Conservation (phyloP, 306 rosid genomes). For the Aeschynomene evenia region DNA sequence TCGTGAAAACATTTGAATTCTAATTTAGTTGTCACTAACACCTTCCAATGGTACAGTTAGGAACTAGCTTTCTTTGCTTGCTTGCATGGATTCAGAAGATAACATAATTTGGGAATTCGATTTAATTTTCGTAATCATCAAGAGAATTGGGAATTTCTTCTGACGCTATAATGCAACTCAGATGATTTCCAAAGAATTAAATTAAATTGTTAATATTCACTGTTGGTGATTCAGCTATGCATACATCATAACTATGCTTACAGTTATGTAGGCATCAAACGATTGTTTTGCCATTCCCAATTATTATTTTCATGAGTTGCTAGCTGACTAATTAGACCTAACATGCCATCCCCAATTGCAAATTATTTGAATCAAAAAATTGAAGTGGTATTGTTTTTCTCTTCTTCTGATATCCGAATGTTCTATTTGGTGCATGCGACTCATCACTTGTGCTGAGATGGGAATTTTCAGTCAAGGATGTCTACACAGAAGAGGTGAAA, state of each 20-base stretch:
- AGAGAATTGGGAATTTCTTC: not conserved
- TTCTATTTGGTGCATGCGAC: slow-evolving; percentile 41
- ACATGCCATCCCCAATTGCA: slow-evolving; percentile 1
- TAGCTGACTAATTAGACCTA: not conserved
- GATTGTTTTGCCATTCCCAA: not conserved
- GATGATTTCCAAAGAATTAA: not conserved
- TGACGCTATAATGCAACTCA: not conserved
- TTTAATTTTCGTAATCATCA: not conserved
- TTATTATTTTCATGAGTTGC: slow-evolving; percentile 17
- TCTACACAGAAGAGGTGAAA: slow-evolving; percentile 76
- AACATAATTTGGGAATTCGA: not conserved
- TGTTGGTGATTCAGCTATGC: not conserved
- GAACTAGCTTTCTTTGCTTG: not conserved
- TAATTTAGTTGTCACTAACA: not conserved
- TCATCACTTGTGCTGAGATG: slow-evolving; percentile 36
- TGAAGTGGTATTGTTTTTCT: slow-evolving; percentile 6
- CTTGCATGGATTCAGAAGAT: slow-evolving; percentile 21
- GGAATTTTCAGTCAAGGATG: slow-evolving; percentile 68
- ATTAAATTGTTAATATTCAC: not conserved
- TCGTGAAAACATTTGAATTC: not conserved
- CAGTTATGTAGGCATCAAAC: not conserved
- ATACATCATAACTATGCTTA: not conserved
- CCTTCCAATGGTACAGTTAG: not conserved
- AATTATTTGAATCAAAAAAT: not conserved
- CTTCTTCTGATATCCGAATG: slow-evolving; percentile 37